These are phyloP conservation scores for Gentiana macrophylla DNA, from an alignment of 257 asterid species.

Conservation along the genomic window DNA sequence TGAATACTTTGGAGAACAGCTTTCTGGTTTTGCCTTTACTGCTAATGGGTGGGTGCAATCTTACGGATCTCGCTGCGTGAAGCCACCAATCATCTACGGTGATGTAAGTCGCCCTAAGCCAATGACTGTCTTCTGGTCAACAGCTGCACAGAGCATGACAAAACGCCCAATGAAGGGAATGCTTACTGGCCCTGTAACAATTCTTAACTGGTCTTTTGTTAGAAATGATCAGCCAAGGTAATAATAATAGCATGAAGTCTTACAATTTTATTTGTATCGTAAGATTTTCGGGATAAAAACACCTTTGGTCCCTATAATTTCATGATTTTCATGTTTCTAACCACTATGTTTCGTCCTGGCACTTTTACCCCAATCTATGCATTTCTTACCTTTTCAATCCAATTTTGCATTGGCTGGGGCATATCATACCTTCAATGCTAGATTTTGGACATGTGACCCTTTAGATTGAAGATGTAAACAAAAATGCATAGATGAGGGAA, in stretches of 20 bases:
- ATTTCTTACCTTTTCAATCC: neutral
- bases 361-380: too few species aligned
- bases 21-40: constrained; percentile 93
- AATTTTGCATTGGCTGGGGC: neutral
- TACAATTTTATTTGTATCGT: neutral
- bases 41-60: constrained; percentile 99
- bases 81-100: constrained; percentile 98
- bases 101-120: constrained; percentile 98
- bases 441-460: too few species aligned
- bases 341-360: too few species aligned
- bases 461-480: neutral
- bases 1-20: constrained; percentile 98
- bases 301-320: neutral
- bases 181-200: constrained; percentile 99
- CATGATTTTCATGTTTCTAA: too few species aligned
- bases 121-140: constrained; percentile 98
- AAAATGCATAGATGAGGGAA: too few species aligned
- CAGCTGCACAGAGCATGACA: constrained; percentile 95
- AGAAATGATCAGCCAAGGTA: constrained; percentile 97
- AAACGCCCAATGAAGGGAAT: constrained; percentile 99
- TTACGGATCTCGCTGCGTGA: constrained; percentile 96
- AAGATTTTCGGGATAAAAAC: neutral
- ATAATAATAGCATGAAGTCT: neutral
- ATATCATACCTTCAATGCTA: too few species aligned
- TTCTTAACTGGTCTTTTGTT: constrained; percentile 97